phyloP scores from a whole-genome alignment of 148 eudicot genomes.

The Talinum fruticosum region DNA sequence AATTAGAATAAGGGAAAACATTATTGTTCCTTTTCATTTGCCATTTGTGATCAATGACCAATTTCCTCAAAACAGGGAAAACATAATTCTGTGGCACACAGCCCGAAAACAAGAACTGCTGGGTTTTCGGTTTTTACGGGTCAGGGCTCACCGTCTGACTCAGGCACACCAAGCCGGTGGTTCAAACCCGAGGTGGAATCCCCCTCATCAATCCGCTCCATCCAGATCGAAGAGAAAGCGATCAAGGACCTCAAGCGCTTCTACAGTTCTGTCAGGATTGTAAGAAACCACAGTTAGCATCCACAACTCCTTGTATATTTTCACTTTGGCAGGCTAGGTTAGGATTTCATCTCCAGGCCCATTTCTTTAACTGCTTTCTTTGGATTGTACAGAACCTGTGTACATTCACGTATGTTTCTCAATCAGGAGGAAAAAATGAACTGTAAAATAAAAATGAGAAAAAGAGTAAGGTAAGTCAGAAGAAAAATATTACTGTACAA shows the following conservation, averaged over 20 bases:
- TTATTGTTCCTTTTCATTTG: neutral
- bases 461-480: constrained; percentile 9
- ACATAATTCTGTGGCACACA: constrained; percentile 49
- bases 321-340: constrained; percentile 11
- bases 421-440: neutral
- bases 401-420: constrained; percentile 28
- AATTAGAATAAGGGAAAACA: no score
- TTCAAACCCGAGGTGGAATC: constrained; percentile 79
- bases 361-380: constrained; percentile 8
- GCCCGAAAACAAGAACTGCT: constrained; percentile 76
- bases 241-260: constrained; percentile 90
- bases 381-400: constrained; percentile 21
- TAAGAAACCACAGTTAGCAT: constrained; percentile 51
- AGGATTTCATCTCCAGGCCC: neutral
- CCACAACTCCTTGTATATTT: neutral
- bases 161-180: constrained; percentile 65
- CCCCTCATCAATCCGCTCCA: constrained; percentile 81
- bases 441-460: neutral
- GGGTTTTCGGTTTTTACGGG: constrained; percentile 67
- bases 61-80: constrained; percentile 46
- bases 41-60: neutral
- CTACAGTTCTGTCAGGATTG: constrained; percentile 79
- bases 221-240: constrained; percentile 94
- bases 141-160: constrained; percentile 83
- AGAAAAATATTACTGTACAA: constrained; percentile 9